These are phyloP conservation scores for Phaeosphaeria sp. DNA, from an alignment of 2,329 filamentous ascomycete genomes.

Conservation along the genomic window DNA sequence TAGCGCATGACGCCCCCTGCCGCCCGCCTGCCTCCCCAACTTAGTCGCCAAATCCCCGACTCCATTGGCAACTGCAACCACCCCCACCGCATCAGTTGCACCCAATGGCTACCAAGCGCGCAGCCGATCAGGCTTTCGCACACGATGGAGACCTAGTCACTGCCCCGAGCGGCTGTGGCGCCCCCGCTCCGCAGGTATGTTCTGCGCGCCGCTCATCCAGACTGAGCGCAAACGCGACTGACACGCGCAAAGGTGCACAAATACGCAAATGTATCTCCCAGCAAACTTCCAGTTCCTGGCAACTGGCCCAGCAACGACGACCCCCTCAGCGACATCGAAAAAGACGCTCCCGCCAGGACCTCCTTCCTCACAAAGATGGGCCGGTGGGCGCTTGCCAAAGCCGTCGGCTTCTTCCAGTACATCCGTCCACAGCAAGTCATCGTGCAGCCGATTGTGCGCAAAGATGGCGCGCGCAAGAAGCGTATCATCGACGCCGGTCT, in stretches of 20 bases:
- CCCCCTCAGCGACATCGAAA: not conserved
- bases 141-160: conserved; percentile 8
- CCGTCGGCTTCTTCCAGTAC: conserved; percentile 7
- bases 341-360: not conserved
- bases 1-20: not conserved
- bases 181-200: conserved; percentile 24
- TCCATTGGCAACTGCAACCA: not conserved
- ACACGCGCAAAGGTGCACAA: conserved; percentile 16
- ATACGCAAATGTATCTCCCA: conserved; percentile 2
- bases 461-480: conserved; percentile 36
- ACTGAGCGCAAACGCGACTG: not conserved
- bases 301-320: conserved; percentile 20
- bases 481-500: conserved; percentile 35
- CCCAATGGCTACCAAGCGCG: conserved; percentile 24
- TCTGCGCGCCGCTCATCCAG: not conserved
- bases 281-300: conserved; percentile 14
- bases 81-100: no score
- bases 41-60: conserved; percentile 6
- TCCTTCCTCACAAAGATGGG: conserved; percentile 23
- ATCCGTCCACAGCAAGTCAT: conserved; percentile 19
- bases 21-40: conserved; percentile 10
- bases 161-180: conserved; percentile 16
- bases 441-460: conserved; percentile 24
- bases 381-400: conserved; percentile 17
- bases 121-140: conserved; percentile 21